These are phyloP conservation scores for Opeltia flavorubescens DNA, from an alignment of 495 filamentous ascomycete species.

Conservation along the genomic window DNA sequence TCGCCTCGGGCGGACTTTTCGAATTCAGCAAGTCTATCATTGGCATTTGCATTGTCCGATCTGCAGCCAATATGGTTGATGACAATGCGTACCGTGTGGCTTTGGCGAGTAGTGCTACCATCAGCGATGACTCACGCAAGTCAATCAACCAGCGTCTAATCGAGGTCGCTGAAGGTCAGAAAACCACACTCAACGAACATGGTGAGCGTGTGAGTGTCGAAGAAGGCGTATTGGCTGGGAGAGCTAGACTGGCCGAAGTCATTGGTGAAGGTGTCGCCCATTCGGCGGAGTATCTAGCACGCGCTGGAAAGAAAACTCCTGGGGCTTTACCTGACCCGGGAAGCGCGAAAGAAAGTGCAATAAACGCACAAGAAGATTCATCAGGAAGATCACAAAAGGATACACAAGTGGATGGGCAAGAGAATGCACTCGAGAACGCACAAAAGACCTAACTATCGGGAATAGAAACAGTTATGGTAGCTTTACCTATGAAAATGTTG, in stretches of 20 bases:
- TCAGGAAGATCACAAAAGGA: too few relatives aligned
- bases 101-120: slow-evolving; percentile 19
- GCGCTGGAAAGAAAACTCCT: slow-evolving; percentile 3
- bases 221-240: slow-evolving; percentile 3
- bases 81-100: slow-evolving; percentile 6
- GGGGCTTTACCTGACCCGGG: slow-evolving; percentile 5
- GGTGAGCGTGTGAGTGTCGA: slow-evolving; percentile 2
- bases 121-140: slow-evolving; percentile 15
- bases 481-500: too few relatives aligned
- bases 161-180: too few relatives aligned
- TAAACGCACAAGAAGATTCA: too few relatives aligned
- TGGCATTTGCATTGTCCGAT: slow-evolving; percentile 7
- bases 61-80: slow-evolving; percentile 5
- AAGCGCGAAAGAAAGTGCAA: too few relatives aligned
- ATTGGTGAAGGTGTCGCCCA: slow-evolving; percentile 6
- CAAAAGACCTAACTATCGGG: too few relatives aligned
- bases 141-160: slow-evolving; percentile 16
- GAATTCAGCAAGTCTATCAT: slow-evolving; percentile 6
- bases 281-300: slow-evolving; percentile 5
- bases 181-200: slow-evolving; percentile 1
- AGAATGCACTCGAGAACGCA: too few relatives aligned
- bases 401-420: too few relatives aligned
- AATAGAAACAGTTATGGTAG: too few relatives aligned
- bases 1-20: too few relatives aligned
- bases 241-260: slow-evolving; percentile 6